phyloP scores from a whole-genome alignment of 2,329 filamentous ascomycete species.

The Hypoxylon sp. region DNA sequence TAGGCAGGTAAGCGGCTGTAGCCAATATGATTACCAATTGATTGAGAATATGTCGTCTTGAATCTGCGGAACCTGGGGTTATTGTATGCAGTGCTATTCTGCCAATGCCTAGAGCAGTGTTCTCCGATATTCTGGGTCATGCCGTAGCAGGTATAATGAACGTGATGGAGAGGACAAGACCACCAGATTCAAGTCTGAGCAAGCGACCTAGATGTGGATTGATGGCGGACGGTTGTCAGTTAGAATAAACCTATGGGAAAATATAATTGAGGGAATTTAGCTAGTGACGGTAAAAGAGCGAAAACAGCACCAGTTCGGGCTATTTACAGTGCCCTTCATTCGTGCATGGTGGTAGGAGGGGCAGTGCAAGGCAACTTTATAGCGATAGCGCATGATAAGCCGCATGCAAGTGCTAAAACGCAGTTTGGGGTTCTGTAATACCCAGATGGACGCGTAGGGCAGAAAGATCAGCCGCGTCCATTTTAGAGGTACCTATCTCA shows the following conservation, averaged over 20 bases:
- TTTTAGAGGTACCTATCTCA: not conserved
- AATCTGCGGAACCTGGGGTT: conserved; percentile 52
- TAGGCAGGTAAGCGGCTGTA: conserved; percentile 39
- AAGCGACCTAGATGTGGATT: not conserved
- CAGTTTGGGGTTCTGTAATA: not conserved
- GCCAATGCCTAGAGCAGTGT: conserved; percentile 42
- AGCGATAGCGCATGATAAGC: not conserved
- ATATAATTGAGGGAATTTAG: not conserved
- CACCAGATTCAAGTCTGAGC: not conserved
- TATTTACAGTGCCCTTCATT: not conserved
- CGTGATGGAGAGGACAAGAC: not conserved
- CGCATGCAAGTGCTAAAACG: not conserved
- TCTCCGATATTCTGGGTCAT: conserved; percentile 1
- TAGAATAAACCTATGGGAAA: not conserved
- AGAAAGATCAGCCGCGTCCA: not conserved
- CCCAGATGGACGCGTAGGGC: too few species aligned
- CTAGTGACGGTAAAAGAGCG: too few species aligned
- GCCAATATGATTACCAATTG: conserved; percentile 38
- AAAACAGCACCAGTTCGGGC: not conserved
- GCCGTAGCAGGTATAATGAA: too few species aligned
- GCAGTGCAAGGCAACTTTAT: not conserved
- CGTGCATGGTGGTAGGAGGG: not conserved
- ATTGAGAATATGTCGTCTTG: conserved; percentile 52
- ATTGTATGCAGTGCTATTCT: conserved; percentile 48
- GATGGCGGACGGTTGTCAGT: not conserved